Evolutionary conservation across 2,329 filamentous ascomycete species (phyloP), one percentile per base, ranked within the genome.

Genomic region (Venturia carpophila): DNA sequence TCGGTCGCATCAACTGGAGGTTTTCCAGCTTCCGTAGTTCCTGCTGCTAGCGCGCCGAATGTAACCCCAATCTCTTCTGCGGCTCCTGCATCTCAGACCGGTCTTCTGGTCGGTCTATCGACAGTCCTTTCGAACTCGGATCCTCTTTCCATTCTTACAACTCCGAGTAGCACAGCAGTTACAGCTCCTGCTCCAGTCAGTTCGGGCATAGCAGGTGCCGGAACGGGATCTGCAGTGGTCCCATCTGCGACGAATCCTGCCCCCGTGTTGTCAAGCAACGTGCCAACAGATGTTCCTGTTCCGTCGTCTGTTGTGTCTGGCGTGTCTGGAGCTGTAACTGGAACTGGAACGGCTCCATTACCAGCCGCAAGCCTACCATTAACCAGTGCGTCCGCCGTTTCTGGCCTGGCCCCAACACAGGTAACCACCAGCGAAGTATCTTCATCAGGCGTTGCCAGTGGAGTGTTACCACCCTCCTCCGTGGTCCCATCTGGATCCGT

Each of bases 291-390:
- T 30, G 24, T 21, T 30, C 49, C 49, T 15, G 24, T 55, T 34
- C 49, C 5, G 5, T 55, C 49, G 5, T 15, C 49, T 34, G 6
- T n/a, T 3, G 41, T 27, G 17, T 27, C 39, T 47, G 52, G 52
- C 7, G 21, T 61, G 1, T 30, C 39, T 45, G 52, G 52, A n/a
- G 21, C 55, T 42, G 63, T 5, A 10, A 65, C 63, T 42, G 63
- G 37, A 10, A 65, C 63, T 45, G 34, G 21, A 21, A 41, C 49
- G 30, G 13, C 30, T 60, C 39, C n/a, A n/a, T 17, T 37, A 19
- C 30, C 49, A 55, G 24, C 11, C 24, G 30, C 49, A 4, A 55
- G 15, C 30, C 24, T 55, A 2, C 49, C 49, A 21, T 34, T 55
- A 21, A 55, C 49, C 21, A 55, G 24, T 55, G 24, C 49, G 15